Evolutionary conservation across 73 alveolate genomes (phyloP).

Genomic region (Tetrahymena malaccensis): DNA sequence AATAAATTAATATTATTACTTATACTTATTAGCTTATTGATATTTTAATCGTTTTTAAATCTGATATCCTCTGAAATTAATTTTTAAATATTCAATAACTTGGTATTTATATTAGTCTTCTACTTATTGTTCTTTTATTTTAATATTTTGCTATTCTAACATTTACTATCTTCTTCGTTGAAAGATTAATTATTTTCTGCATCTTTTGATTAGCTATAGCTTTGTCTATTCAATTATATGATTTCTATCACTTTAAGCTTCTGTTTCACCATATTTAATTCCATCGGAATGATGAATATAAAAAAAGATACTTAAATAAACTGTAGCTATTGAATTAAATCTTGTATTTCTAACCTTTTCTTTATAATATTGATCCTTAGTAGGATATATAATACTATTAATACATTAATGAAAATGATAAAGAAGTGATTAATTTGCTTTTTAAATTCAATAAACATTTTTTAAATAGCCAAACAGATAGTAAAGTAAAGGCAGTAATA

Average conservation of each 20-base stretch:
- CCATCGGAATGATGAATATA: not conserved
- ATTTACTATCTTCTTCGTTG: not conserved
- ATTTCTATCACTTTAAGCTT: not conserved
- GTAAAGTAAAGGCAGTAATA: not conserved
- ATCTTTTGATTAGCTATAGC: not conserved
- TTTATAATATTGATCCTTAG: not conserved
- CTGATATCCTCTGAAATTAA: not conserved
- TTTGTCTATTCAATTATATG: not conserved
- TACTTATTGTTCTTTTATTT: no score
- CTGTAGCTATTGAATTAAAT: not conserved
- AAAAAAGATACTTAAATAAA: no score
- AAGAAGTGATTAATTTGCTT: not conserved
- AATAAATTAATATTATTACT: no score
- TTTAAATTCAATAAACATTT: not conserved
- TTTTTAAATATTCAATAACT: not conserved
- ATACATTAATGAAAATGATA: not conserved
- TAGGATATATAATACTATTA: no score
- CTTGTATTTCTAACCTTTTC: not conserved
- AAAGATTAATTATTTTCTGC: not conserved
- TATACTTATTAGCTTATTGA: no score
- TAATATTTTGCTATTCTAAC: not conserved
- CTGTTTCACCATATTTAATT: not conserved
- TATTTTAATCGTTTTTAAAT: not conserved
- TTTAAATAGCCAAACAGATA: not conserved
- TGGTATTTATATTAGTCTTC: not conserved